A percentile compares a stretch with the other conserved stretches of the same genome.
phyloP scores from a whole-genome alignment of 73 alveolate genomes.

The Tetrahymena elliotti region DNA sequence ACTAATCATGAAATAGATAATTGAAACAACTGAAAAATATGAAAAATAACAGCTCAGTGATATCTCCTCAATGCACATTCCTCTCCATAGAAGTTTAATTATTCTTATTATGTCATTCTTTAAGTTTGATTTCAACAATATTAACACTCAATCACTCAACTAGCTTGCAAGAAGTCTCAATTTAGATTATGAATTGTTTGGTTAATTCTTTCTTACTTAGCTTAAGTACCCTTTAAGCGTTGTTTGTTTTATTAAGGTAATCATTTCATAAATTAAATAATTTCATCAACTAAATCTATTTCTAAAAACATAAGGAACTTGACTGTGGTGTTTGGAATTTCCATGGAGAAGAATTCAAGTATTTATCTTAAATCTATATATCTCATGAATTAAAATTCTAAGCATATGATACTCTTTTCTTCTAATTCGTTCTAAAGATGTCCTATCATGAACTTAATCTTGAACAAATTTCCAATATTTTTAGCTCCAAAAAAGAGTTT shows the following conservation, averaged over 20 bases:
- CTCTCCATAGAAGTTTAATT: not conserved
- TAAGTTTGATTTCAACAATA: not conserved
- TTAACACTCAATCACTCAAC: not conserved
- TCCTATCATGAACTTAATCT: not conserved
- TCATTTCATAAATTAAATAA: too few species aligned
- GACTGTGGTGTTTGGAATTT: not conserved
- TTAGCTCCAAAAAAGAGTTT: not conserved
- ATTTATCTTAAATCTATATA: not conserved
- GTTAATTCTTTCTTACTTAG: not conserved
- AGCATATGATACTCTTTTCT: not conserved
- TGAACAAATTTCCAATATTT: not conserved
- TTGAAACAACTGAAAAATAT: not conserved
- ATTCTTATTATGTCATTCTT: not conserved
- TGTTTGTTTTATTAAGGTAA: not conserved
- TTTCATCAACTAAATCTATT: not conserved
- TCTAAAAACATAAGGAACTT: not conserved
- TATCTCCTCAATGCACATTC: not conserved
- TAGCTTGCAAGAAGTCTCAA: not conserved
- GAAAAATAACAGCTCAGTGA: not conserved
- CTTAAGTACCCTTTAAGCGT: not conserved
- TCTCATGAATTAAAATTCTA: not conserved
- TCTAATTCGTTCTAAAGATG: not conserved
- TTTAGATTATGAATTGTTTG: not conserved
- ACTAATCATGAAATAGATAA: not conserved
- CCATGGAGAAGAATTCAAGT: not conserved